Percentiles rank a stretch among this genome's conserved stretches.
phyloP scores from a whole-genome alignment of 1,139 yeast species.

The Saccharomyces hybrid region DNA sequence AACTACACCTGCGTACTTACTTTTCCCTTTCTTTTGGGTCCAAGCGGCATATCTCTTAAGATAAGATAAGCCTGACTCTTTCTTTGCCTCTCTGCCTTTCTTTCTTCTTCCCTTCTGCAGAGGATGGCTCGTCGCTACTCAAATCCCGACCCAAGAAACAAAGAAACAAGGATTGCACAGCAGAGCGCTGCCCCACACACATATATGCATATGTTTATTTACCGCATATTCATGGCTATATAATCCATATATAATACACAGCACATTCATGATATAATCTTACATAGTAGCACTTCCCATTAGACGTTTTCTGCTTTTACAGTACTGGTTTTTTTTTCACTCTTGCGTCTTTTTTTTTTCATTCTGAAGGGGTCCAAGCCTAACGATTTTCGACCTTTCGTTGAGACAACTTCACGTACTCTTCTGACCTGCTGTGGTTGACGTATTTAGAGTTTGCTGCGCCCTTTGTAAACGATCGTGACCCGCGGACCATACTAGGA shows the following conservation, averaged over 20 bases:
- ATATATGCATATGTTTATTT: not conserved
- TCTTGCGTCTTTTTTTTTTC: not conserved
- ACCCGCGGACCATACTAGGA: not conserved
- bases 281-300: not conserved
- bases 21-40: not conserved
- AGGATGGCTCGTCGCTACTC: slow-evolving; percentile 1
- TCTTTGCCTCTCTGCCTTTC: not conserved
- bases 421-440: not conserved
- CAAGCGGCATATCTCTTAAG: not conserved
- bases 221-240: not conserved
- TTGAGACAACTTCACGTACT: not conserved
- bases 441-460: not conserved
- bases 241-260: not conserved
- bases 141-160: slow-evolving; percentile 1
- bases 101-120: not conserved
- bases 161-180: not conserved
- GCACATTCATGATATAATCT: not conserved
- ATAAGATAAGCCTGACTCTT: not conserved
- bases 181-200: not conserved
- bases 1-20: not conserved
- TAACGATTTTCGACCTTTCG: not conserved
- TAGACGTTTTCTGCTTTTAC: not conserved
- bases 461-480: slow-evolving; percentile 1
- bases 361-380: not conserved
- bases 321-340: not conserved